Percentiles rank a stretch among this genome's conserved stretches.
Evolutionary conservation across 257 asterid species (phyloP).

Genomic region (Nicotiana obtusifolia): DNA sequence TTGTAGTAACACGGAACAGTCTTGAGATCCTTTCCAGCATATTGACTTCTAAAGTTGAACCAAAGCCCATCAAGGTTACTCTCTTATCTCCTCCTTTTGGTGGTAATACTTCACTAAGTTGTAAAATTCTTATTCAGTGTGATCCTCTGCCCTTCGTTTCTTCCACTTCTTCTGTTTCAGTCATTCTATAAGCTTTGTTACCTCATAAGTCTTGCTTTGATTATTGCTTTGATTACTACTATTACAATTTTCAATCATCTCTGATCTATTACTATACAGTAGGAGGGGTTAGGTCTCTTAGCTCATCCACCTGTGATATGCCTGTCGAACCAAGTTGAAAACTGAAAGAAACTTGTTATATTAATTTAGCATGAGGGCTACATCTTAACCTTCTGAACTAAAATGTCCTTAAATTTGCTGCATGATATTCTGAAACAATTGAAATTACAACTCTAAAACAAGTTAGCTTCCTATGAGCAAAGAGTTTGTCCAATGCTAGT

Average conservation of each 20-base stretch:
- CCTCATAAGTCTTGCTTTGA: background rate
- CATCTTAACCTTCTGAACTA: background rate
- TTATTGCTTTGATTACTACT: background rate
- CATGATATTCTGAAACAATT: background rate
- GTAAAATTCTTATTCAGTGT: background rate
- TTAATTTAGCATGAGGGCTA: background rate
- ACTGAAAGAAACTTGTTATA: background rate
- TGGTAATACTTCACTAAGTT: background rate
- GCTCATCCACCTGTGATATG: background rate
- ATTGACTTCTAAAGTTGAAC: conserved; percentile 60
- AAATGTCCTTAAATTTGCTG: background rate
- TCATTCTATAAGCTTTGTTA: background rate
- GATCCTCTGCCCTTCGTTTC: background rate
- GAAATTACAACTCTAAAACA: background rate
- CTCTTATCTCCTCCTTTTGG: conserved; percentile 1
- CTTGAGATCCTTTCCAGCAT: conserved; percentile 81
- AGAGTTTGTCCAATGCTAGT: background rate
- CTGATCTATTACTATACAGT: background rate
- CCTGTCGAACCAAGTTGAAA: background rate
- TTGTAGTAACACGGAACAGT: conserved; percentile 63
- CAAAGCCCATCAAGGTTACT: conserved; percentile 60
- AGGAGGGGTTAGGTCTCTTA: background rate
- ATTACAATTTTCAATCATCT: background rate
- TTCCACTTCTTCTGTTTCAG: background rate
- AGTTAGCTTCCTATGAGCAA: background rate